Evolutionary conservation across 2,329 filamentous ascomycete species (phyloP).

Genomic region (Madurella mycetomatis): DNA sequence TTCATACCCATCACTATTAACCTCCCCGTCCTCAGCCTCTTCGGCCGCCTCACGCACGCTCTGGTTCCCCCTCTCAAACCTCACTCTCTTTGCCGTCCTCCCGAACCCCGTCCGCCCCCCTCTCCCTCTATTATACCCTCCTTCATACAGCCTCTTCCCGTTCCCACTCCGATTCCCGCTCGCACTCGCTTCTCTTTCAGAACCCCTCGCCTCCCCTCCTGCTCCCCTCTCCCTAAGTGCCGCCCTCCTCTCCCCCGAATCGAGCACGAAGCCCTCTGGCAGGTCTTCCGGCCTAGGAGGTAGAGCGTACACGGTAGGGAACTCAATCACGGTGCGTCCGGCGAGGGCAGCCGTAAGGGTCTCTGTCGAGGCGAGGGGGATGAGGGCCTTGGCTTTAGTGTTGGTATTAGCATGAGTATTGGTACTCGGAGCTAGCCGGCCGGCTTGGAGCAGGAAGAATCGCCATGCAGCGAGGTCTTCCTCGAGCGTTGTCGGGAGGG

Average conservation of each 20-base stretch:
- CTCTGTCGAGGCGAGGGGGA: slow-evolving; percentile 46
- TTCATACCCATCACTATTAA: slow-evolving; percentile 22
- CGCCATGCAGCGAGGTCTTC: slow-evolving; percentile 23
- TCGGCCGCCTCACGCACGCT: background rate
- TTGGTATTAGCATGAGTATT: background rate
- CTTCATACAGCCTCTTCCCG: slow-evolving; percentile 8
- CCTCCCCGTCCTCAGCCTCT: slow-evolving; percentile 25
- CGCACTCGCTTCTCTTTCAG: background rate
- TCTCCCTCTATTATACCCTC: background rate
- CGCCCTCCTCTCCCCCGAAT: slow-evolving; percentile 15
- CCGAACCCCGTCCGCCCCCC: slow-evolving; percentile 4
- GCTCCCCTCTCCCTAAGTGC: background rate
- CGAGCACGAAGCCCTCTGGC: slow-evolving; percentile 25
- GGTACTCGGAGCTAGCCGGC: background rate
- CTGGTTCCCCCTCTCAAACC: background rate
- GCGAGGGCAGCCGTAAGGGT: slow-evolving; percentile 50
- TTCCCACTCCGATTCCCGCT: background rate
- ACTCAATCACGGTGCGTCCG: slow-evolving; percentile 62
- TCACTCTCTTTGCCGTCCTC: slow-evolving; percentile 10
- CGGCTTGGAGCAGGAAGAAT: slow-evolving; percentile 30
- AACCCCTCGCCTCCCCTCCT: background rate
- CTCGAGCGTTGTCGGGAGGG: slow-evolving; percentile 14
- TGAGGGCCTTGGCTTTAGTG: slow-evolving; percentile 35
- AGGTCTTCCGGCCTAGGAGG: slow-evolving; percentile 25
- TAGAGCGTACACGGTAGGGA: slow-evolving; percentile 64